Conservation (phyloP, 2,329 filamentous ascomycete genomes). For the Trichoderma koningiopsis region DNA sequence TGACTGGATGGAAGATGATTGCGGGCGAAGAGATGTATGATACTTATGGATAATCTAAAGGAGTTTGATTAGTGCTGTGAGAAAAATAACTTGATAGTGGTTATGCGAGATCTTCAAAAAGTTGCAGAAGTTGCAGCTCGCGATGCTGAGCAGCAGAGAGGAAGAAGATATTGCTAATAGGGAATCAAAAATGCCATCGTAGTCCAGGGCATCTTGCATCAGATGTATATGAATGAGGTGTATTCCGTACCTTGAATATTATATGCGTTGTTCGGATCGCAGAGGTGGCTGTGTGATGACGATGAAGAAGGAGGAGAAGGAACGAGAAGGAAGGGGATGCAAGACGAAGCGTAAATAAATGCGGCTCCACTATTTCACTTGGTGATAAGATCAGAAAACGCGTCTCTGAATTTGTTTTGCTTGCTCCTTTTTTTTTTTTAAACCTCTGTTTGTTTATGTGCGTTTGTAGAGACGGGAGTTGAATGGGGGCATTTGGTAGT, state of each 20-base stretch:
- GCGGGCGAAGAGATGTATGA: background rate
- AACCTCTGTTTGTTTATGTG: background rate
- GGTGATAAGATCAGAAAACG: slow-evolving; percentile 15
- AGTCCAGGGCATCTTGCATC: background rate
- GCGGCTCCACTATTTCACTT: slow-evolving; percentile 9
- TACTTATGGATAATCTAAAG: background rate
- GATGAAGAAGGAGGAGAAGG: slow-evolving; percentile 15
- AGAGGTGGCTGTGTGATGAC: background rate
- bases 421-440: background rate
- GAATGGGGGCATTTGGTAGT: background rate
- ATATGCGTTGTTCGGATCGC: background rate
- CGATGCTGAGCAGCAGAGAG: background rate
- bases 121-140: background rate
- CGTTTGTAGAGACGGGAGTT: background rate
- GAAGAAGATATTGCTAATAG: background rate
- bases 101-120: background rate
- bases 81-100: background rate
- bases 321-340: background rate
- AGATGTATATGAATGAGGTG: background rate
- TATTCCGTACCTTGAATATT: background rate
- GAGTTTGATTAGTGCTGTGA: background rate
- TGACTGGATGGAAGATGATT: background rate
- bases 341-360: slow-evolving; percentile 13
- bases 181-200: background rate
- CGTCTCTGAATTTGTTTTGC: background rate